Percentiles rank a stretch among this genome's conserved stretches.
These are phyloP conservation scores for Trapa bicornis DNA, from an alignment of 345 rosid species.

Conservation along the genomic window DNA sequence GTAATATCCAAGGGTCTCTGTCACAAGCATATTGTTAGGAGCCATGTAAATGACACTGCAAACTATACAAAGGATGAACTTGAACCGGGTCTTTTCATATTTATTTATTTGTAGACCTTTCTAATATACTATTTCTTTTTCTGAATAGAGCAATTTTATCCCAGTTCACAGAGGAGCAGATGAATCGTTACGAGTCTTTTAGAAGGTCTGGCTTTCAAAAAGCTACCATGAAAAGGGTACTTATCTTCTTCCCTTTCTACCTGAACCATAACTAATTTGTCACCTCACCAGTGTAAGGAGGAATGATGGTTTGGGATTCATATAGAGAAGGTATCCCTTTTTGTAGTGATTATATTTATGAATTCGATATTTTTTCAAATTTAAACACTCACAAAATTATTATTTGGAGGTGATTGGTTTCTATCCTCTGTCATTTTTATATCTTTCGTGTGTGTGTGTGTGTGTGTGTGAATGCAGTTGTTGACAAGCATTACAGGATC, in stretches of 20 bases:
- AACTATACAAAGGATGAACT: not conserved
- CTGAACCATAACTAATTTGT: not conserved
- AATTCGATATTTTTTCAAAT: not conserved
- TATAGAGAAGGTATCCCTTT: not conserved
- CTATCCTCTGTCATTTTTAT: not conserved
- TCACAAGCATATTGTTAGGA: not conserved
- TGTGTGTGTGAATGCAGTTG: slow-evolving; percentile 34
- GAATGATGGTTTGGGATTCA: not conserved
- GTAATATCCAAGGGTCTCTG: not conserved
- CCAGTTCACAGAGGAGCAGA: slow-evolving; percentile 70
- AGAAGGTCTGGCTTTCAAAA: slow-evolving; percentile 93
- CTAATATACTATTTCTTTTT: not conserved
- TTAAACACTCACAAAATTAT: not conserved
- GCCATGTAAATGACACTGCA: not conserved
- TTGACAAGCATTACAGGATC: slow-evolving; percentile 61
- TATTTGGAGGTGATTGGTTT: not conserved
- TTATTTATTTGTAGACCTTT: not conserved
- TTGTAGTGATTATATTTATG: not conserved
- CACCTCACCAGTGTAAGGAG: not conserved
- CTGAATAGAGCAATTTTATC: slow-evolving; percentile 54
- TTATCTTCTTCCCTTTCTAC: not conserved
- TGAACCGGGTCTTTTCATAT: not conserved
- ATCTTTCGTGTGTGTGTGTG: slow-evolving; percentile 2
- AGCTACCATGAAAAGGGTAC: slow-evolving; percentile 84
- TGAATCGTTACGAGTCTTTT: slow-evolving; percentile 87